Conservation (phyloP, 1,284 basidiomycete genomes). For the Gymnopus androsaceus region DNA sequence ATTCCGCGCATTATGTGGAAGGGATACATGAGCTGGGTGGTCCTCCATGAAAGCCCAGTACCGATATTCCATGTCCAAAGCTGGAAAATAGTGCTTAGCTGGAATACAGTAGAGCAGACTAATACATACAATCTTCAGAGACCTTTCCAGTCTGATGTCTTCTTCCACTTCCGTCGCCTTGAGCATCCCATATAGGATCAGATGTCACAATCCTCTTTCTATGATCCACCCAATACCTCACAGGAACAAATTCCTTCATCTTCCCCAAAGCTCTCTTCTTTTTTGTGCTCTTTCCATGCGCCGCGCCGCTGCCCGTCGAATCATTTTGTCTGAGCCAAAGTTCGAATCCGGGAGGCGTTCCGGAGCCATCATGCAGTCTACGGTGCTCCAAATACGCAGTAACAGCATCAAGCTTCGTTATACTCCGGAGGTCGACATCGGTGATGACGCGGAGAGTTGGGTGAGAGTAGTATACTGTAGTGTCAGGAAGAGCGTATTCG, state of each 20-base stretch:
- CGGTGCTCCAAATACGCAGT: slow-evolving; percentile 46
- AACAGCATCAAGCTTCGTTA: slow-evolving; percentile 51
- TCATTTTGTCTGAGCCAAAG: slow-evolving; percentile 50
- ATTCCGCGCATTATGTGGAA: slow-evolving; percentile 50
- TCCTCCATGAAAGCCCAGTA: slow-evolving; percentile 77
- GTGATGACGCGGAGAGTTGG: slow-evolving; percentile 57
- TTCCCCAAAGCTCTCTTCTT: slow-evolving; percentile 32
- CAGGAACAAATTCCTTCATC: slow-evolving; percentile 36
- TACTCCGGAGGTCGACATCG: slow-evolving; percentile 61
- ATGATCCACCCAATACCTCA: slow-evolving; percentile 68
- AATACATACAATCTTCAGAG: slow-evolving; percentile 58
- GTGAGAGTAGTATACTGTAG: slow-evolving; percentile 66
- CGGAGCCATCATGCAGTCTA: slow-evolving; percentile 44
- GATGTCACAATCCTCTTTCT: slow-evolving; percentile 50
- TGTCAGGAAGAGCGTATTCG: slow-evolving; percentile 69
- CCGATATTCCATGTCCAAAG: slow-evolving; percentile 68
- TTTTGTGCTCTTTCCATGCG: slow-evolving; percentile 27
- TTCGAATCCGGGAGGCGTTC: slow-evolving; percentile 45
- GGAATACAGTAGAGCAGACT: slow-evolving; percentile 1
- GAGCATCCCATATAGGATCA: slow-evolving; percentile 38
- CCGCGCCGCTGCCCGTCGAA: too few species aligned
- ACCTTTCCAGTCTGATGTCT: slow-evolving; percentile 24
- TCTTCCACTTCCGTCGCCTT: slow-evolving; percentile 27
- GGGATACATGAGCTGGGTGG: slow-evolving; percentile 66
- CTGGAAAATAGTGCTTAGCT: slow-evolving; percentile 33